Evolutionary conservation across 75 land plant genomes (phyloP).

Genomic region (Cunninghamia lanceolata): DNA sequence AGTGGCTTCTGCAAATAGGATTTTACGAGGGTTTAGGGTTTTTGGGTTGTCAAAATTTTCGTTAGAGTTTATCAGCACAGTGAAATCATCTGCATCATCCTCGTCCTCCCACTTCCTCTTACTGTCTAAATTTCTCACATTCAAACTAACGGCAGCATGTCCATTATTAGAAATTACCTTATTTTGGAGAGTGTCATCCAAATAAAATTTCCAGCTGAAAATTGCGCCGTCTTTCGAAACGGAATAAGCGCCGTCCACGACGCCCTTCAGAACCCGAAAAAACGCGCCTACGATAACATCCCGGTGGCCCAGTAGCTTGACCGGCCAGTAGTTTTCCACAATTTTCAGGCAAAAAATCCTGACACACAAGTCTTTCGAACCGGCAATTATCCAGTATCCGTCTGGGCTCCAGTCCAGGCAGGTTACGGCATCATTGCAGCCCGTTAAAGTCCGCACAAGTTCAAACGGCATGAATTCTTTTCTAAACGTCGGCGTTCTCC

Average conservation of each 20-base stretch:
- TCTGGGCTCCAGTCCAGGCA: conserved; percentile 82
- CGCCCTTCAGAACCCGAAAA: conserved; percentile 43
- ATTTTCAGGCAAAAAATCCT: conserved; percentile 49
- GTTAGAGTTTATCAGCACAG: conserved; percentile 1
- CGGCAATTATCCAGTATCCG: conserved; percentile 70
- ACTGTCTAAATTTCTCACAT: neutral
- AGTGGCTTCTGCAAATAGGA: neutral
- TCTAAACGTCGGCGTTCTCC: conserved; percentile 78
- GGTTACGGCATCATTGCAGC: conserved; percentile 55
- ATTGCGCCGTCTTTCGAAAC: conserved; percentile 76
- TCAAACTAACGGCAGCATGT: neutral
- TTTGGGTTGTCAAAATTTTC: neutral
- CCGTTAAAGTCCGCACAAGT: conserved; percentile 56
- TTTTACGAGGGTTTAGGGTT: neutral
- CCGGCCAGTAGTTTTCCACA: conserved; percentile 34
- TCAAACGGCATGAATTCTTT: conserved; percentile 83
- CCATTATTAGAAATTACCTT: too few relatives aligned
- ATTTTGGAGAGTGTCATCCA: neutral
- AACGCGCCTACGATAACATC: conserved; percentile 64
- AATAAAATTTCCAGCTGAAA: conserved; percentile 57
- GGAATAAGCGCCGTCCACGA: conserved; percentile 52
- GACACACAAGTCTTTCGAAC: conserved; percentile 77
- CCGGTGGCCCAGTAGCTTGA: conserved; percentile 70
- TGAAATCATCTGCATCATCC: neutral
- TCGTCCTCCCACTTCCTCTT: conserved; percentile 20